Base-by-base conservation (phyloP, 768 basidiomycete genomes). In the Xanthoconium stramineum region DNA sequence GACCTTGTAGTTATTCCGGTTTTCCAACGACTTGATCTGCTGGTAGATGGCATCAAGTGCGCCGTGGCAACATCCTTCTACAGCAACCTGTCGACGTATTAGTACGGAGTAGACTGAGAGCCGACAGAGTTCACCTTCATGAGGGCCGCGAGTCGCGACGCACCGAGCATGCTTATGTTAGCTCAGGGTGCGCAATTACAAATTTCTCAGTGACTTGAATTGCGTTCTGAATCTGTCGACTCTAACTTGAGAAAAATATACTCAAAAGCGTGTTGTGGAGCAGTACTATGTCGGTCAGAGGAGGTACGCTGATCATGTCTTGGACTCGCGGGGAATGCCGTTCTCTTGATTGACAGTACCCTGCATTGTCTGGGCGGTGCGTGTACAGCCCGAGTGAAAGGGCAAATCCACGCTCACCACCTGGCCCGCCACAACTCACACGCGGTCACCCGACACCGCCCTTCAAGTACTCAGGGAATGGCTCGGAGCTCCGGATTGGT, bases 61-160 rank as follows among this genome's bases (percentile, higher is more conserved):
- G 35, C 97, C 97, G 69, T 99, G 97, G 63, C 91, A 94, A 76
- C 97, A 98, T 3, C 95, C 95, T 76, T 97, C 85, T 29, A 98
- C 78, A 8, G 94, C 95, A 61, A 98, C 79, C 86, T 94, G 58
- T 3, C 43, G 36, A 2, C 55, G 60, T 8, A 20, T n/a, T 38
- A 62, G 50, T 17, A 30, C 29, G 24, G 43, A 50, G 32, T 5
- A 19, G 8, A 11, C 38, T 3, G 35, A 32, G 29, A 33, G 42
- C 5, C 19, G 29, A 47, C 17, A 7, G 15, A 46, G 28, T 17
- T 47, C 51, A 69, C 68, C 69, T 66, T 69, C 68, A 69, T 70
- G 35, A 42, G n/a, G n/a, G n/a, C 59, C 42, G 32, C 11, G 33
- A 17, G 15, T 10, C 3, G 30, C 17, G 30, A 28, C 1, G 28